These are phyloP conservation scores for Panaeolus cyanescens DNA, from an alignment of 768 basidiomycete species.

Conservation along the genomic window DNA sequence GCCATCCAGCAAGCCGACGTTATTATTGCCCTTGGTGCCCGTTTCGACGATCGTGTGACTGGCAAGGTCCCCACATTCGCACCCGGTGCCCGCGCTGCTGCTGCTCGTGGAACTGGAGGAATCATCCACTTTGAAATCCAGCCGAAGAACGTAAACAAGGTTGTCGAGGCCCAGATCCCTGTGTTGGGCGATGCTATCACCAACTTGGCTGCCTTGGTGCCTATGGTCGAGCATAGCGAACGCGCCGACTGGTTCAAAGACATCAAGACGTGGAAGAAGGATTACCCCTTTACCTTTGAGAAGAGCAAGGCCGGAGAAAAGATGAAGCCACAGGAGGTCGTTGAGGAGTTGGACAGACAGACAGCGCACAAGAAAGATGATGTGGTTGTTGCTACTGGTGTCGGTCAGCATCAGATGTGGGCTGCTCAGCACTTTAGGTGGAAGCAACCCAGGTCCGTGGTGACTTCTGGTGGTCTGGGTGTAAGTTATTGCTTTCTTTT, in stretches of 20 bases:
- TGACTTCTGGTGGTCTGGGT: conserved; percentile 93
- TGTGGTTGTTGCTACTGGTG: conserved; percentile 88
- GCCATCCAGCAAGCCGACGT: conserved; percentile 98
- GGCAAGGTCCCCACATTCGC: conserved; percentile 89
- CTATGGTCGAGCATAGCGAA: conserved; percentile 64
- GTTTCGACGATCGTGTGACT: conserved; percentile 98
- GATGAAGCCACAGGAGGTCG: conserved; percentile 96
- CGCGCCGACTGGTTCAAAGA: conserved; percentile 82
- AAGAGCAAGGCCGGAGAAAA: conserved; percentile 61
- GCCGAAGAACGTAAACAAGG: conserved; percentile 99
- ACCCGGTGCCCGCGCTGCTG: conserved; percentile 86
- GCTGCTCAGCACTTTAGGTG: conserved; percentile 94
- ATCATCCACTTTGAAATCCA: conserved; percentile 99
- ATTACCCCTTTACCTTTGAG: conserved; percentile 88
- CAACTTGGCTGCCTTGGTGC: conserved; percentile 81
- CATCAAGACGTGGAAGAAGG: conserved; percentile 81
- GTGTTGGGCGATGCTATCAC: conserved; percentile 91
- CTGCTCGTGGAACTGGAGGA: conserved; percentile 83
- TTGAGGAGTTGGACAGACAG: conserved; percentile 88
- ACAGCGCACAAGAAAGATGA: conserved; percentile 82
- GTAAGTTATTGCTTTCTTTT: conserved; percentile 47
- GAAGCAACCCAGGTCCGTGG: conserved; percentile 84
- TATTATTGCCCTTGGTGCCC: conserved; percentile 93
- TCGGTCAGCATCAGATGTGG: conserved; percentile 99
- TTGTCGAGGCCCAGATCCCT: conserved; percentile 92